A percentile compares a stretch with the other conserved stretches of the same genome.
phyloP scores from a whole-genome alignment of 2,329 filamentous ascomycete genomes.

The Fusarium paranaense region DNA sequence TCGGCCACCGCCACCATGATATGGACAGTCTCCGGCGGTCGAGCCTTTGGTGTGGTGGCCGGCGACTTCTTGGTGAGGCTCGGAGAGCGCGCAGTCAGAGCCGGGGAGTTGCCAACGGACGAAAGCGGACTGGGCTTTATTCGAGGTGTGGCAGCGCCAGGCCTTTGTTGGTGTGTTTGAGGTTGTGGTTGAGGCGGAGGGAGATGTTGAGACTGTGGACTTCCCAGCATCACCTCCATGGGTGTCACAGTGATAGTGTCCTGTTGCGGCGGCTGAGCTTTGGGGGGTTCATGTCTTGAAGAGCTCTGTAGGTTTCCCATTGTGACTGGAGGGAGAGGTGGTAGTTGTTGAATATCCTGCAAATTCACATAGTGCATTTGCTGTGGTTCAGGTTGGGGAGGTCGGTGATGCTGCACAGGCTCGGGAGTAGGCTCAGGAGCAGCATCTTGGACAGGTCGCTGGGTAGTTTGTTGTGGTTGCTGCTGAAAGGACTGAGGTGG shows the following conservation, averaged over 20 bases:
- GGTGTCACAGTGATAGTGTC: slow-evolving; percentile 37
- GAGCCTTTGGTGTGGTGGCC: slow-evolving; percentile 53
- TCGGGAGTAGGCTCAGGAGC: slow-evolving; percentile 26
- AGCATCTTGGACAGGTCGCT: slow-evolving; percentile 30
- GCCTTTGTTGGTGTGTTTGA: slow-evolving; percentile 34
- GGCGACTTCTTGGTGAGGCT: slow-evolving; percentile 57
- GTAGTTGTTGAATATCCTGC: slow-evolving; percentile 52
- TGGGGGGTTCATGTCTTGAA: slow-evolving; percentile 21
- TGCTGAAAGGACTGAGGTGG: slow-evolving; percentile 23
- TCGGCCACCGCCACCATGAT: slow-evolving; percentile 79
- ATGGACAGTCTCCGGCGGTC: slow-evolving; percentile 63
- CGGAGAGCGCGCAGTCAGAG: slow-evolving; percentile 54
- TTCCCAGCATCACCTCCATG: slow-evolving; percentile 42
- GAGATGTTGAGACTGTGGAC: slow-evolving; percentile 17
- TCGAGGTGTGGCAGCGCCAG: slow-evolving; percentile 38
- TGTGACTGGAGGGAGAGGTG: slow-evolving; percentile 38
- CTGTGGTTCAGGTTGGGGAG: slow-evolving; percentile 38
- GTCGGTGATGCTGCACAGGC: slow-evolving; percentile 28
- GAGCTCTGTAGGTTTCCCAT: slow-evolving; percentile 40
- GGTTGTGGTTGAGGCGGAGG: slow-evolving; percentile 24
- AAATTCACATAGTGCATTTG: slow-evolving; percentile 53
- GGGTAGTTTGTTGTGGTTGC: slow-evolving; percentile 26
- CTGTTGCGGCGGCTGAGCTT: slow-evolving; percentile 26
- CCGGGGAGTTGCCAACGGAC: slow-evolving; percentile 56
- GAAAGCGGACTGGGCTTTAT: slow-evolving; percentile 54